Evolutionary conservation across 371 early-diverging fungal species (phyloP), one percentile per base, ranked within the genome.

Genomic region (Rhizopus microsporus): DNA sequence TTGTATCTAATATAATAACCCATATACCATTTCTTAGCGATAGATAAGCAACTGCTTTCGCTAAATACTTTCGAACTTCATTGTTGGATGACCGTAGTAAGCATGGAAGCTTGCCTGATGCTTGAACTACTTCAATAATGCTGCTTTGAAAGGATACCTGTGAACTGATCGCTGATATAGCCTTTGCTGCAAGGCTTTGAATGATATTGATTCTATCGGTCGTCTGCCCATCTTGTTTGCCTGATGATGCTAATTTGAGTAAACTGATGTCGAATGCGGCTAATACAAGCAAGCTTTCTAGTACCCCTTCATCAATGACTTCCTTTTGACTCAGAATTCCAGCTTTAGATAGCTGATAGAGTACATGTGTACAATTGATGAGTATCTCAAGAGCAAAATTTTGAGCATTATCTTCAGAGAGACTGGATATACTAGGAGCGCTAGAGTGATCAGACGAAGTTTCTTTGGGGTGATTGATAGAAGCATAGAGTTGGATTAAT

Each of bases 11-110:
- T 46, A 32, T 23, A 23, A 23, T 2, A 23, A 38, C 7, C 12
- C 46, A 15, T n/a, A 59, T 71, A 77, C 80, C 80, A 58, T 82
- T 85, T 29, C 83, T 66, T 29, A 85, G 65, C 0, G 85, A 85
- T 5, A 85, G 49, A 51, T 80, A 85, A 0, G 85, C 85, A 54
- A 83, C 71, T 12, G 85, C 74, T 46, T 85, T 85, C 38, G 82
- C 81, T 4, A 68, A 75, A 51, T 85, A 85, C 62, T 83, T 85
- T 54, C 68, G 56, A 10, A 79, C 78, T 55, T 77, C 75, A 7
- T 54, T 53, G 45, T 77, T 74, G 0, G 47, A 37, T 1, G 78
- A 71, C 32, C 65, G 46, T 23, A 82, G 35, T n/a, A 78, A 45
- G 46, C 42, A 40, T 3, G 76, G 58, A 17, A 82, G 42, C n/a